phyloP scores from a whole-genome alignment of 352 stramenopile genomes.

The Phytophthora ohioensis region DNA sequence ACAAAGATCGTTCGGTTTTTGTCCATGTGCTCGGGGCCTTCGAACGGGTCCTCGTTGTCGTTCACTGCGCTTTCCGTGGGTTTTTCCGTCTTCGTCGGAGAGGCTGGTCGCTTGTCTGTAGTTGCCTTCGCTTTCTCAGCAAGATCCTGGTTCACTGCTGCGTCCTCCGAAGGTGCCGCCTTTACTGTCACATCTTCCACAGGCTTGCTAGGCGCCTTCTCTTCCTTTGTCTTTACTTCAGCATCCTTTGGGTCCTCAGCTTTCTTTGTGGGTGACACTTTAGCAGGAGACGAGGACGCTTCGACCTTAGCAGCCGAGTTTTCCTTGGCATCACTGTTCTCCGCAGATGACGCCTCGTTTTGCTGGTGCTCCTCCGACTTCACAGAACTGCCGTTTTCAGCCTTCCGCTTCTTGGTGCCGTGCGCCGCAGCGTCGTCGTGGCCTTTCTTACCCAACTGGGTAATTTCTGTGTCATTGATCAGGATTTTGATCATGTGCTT shows the following conservation, averaged over 20 bases:
- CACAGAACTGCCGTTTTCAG: conserved; percentile 37
- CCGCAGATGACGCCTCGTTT: conserved; percentile 19
- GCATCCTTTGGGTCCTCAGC: conserved; percentile 21
- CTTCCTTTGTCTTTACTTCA: conserved; percentile 22
- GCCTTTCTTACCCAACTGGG: conserved; percentile 47
- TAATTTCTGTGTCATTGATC: conserved; percentile 51
- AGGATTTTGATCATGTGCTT: conserved; percentile 84
- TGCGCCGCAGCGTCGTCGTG: conserved; percentile 26
- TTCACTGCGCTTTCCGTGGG: conserved; percentile 2
- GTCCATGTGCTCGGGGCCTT: conserved; percentile 57
- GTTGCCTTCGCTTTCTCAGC: conserved; percentile 8
- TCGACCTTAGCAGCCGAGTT: conserved; percentile 9
- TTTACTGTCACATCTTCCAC: conserved; percentile 11
- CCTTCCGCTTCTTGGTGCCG: conserved; percentile 59
- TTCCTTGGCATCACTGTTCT: conserved; percentile 24
- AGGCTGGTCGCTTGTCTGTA: conserved; percentile 16
- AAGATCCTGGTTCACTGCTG: conserved; percentile 10
- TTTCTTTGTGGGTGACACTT: conserved; percentile 21
- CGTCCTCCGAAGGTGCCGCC: neutral
- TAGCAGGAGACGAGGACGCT: neutral
- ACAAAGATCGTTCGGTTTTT: conserved; percentile 68
- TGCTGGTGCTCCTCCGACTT: conserved; percentile 29
- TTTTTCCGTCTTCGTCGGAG: conserved; percentile 19
- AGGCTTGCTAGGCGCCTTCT: conserved; percentile 1
- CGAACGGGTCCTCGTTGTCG: conserved; percentile 34